Evolutionary conservation across 768 basidiomycete species (phyloP), one percentile per base, ranked within the genome.

Genomic region (Pleurotus cornucopiae): DNA sequence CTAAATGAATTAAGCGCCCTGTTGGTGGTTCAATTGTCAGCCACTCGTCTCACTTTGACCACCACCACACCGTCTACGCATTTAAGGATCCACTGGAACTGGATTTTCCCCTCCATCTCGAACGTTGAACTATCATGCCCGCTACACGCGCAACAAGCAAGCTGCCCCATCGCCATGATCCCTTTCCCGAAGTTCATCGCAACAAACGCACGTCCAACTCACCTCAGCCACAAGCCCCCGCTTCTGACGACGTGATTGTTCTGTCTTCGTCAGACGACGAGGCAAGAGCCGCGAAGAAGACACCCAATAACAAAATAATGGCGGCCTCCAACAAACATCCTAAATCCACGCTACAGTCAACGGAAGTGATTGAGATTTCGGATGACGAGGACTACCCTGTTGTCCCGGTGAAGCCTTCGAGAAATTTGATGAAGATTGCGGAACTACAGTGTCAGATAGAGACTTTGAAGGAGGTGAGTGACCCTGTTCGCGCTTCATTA

Each of bases 401-500:
- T 6, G 55, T 48, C 41, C 43, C n/a, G 41, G 48, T 37, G 41
- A 44, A 59, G 49, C 55, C 65, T 23, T 45, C 55, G 39, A 51
- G 58, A 25, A 61, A 66, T 25, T 26, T 67, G 6, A 54, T 68
- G 57, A 60, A 63, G 18, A 63, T 71, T 55, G 60, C 63, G 13
- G 69, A 73, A 16, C 66, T 79, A 38, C 72, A 72, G 56, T 67
- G 66, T 49, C 71, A 82, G 54, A 61, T 81, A 13, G 73, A 69
- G 48, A 74, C 66, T 45, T 61, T 79, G 7, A 72, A 75, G 63
- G 73, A 77, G 63, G 83, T 83, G 34, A 6, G 70, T 60, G 38
- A 61, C 30, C 30, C 30, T 34, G 30, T 34, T 34, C 11, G 6
- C 30, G 30, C 7, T 34, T 34, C 30, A 56, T 46, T 49, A 6